Evolutionary conservation across 1,139 yeast species (phyloP).

Genomic region (Schizosaccharomyces versatilis): DNA sequence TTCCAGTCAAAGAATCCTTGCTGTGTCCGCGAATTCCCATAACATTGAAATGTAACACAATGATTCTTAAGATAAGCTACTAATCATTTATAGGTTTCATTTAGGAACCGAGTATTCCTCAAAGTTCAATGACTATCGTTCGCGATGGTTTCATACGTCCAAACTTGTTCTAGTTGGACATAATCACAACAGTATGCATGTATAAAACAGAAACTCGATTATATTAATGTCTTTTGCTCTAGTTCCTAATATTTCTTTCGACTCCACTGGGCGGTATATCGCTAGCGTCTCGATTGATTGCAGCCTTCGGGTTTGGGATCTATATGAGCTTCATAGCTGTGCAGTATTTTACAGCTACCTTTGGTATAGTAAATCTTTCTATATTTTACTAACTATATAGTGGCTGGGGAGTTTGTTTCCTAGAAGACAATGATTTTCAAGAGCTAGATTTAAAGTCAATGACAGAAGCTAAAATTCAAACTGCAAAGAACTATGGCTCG

Average conservation of each 20-base stretch:
- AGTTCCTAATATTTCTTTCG: neutral
- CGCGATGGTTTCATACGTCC: neutral
- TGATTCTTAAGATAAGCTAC: neutral
- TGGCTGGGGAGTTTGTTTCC: neutral
- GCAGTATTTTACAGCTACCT: neutral
- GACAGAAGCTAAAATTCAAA: neutral
- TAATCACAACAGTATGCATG: neutral
- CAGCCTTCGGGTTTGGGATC: slow-evolving; percentile 74
- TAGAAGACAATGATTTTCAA: neutral
- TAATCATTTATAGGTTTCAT: neutral
- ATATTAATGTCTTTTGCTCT: neutral
- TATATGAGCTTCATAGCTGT: slow-evolving; percentile 30
- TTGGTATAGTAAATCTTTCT: neutral
- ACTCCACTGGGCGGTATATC: slow-evolving; percentile 41
- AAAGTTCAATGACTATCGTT: neutral
- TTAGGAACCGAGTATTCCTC: neutral
- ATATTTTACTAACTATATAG: neutral
- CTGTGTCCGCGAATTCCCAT: neutral
- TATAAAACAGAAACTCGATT: too few relatives aligned
- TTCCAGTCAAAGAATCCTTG: neutral
- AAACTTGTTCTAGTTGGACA: neutral
- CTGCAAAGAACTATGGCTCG: neutral
- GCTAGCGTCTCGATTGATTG: slow-evolving; percentile 83
- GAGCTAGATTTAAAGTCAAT: neutral
- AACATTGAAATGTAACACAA: neutral